Percentiles rank a stretch among this genome's conserved stretches.
Conservation (phyloP, 2,329 filamentous ascomycete genomes). For the Zalaria obscura region DNA sequence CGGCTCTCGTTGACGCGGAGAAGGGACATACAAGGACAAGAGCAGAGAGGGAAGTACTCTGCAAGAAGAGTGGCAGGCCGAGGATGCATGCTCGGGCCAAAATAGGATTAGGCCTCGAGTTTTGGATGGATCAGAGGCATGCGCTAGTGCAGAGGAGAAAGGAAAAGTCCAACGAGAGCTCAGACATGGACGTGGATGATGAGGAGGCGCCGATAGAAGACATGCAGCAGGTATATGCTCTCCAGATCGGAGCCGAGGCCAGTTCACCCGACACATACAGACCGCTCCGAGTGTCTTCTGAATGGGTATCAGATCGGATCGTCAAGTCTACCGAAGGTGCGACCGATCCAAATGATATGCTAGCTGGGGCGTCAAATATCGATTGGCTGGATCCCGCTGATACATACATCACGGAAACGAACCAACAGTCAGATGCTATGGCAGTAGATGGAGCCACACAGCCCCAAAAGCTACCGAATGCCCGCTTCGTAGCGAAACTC, state of each 20-base stretch:
- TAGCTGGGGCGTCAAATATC: conserved; percentile 21
- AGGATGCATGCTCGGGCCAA: conserved; percentile 53
- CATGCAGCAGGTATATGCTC: conserved; percentile 41
- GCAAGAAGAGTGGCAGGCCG: conserved; percentile 55
- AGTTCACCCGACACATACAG: conserved; percentile 33
- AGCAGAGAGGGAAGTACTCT: conserved; percentile 47
- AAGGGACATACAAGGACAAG: conserved; percentile 30
- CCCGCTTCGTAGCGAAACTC: conserved; percentile 61
- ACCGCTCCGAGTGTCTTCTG: conserved; percentile 55
- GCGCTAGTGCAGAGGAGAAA: background rate
- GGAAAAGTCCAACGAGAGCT: conserved; percentile 16
- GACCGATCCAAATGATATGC: conserved; percentile 21
- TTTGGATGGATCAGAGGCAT: conserved; percentile 46
- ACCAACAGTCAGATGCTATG: conserved; percentile 35
- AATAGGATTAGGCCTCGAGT: conserved; percentile 59
- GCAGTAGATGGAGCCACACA: conserved; percentile 32
- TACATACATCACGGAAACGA: conserved; percentile 33
- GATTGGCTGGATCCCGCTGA: conserved; percentile 64
- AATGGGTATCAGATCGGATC: conserved; percentile 59
- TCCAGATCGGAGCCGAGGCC: conserved; percentile 51
- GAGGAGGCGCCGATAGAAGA: background rate
- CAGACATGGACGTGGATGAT: conserved; percentile 19
- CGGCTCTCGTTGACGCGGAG: conserved; percentile 32
- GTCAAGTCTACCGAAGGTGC: conserved; percentile 32
- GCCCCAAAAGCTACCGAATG: conserved; percentile 45